A percentile compares a stretch with the other conserved stretches of the same genome.
phyloP scores from a whole-genome alignment of 129 eudicot species.

The Dittrichia graveolens region DNA sequence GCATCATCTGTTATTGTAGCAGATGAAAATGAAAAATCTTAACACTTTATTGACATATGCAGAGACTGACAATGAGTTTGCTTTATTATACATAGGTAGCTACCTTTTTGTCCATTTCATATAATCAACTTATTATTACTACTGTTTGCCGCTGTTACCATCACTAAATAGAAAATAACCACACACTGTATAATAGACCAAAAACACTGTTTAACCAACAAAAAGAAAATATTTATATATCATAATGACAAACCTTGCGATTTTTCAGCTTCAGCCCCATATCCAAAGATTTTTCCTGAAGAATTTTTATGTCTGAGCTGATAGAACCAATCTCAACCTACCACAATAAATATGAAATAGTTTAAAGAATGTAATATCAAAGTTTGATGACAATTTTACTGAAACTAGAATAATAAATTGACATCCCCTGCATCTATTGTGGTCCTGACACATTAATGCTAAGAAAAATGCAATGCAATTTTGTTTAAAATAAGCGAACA shows the following conservation, averaged over 20 bases:
- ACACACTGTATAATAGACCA: not conserved
- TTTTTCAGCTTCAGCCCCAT: slow-evolving; percentile 98
- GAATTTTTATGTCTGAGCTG: slow-evolving; percentile 94
- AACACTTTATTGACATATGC: too few species aligned
- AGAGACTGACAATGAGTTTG: too few species aligned
- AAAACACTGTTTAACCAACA: not conserved
- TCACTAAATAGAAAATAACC: not conserved
- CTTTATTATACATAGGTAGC: not conserved
- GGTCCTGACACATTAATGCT: not conserved
- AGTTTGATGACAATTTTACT: not conserved
- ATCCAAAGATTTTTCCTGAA: slow-evolving; percentile 96
- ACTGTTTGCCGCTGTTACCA: not conserved
- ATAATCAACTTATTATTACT: not conserved
- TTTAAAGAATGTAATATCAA: slow-evolving; percentile 14
- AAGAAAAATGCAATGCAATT: slow-evolving; percentile 7
- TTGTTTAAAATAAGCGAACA: not conserved
- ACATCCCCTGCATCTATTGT: not conserved
- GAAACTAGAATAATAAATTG: slow-evolving; percentile 2
- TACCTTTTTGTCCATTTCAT: not conserved
- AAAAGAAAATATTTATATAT: not conserved
- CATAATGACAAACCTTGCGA: slow-evolving; percentile 67
- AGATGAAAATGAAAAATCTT: too few species aligned
- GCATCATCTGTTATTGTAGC: too few species aligned
- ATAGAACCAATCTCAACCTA: slow-evolving; percentile 97
- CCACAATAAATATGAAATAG: slow-evolving; percentile 17